Evolutionary conservation across 2,329 filamentous ascomycete genomes (phyloP), one percentile per base, ranked within the genome.

Genomic region (Clarireedia homoeocarpa): DNA sequence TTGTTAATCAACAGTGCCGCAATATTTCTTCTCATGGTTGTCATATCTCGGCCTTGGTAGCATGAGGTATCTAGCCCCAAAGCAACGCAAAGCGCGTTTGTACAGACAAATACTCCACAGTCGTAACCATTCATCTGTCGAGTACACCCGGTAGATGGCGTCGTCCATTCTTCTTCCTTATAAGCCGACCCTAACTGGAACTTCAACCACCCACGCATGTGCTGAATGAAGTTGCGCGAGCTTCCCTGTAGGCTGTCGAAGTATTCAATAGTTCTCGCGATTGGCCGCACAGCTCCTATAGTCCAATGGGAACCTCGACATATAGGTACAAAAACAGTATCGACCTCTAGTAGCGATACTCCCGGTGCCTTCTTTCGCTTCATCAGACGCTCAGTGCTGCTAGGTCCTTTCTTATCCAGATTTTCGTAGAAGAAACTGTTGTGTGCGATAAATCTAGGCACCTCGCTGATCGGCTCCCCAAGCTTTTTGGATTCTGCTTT

Each of bases 51-150:
- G 38, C 78, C 71, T 1, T 69, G 63, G 57, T 86, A 83, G 27
- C 73, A 72, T 7, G 63, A 63, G 1, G 69, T 67, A 6, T 72
- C 68, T 12, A 72, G 64, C 1, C 71, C 74, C 15, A 72, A 69
- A 2, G 75, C 70, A 34, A 75, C 64, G 55, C 83, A 87, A 48
- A 89, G 78, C 15, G 81, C 84, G 65, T 91, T 92, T 17, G 87
- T 81, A 61, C 89, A 82, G 14, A 85, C 81, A 67, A 89, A 89
- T 3, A 90, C 81, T n/a, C 88, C 88, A 62, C 88, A 91, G 67
- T 91, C 88, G 65, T 79, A 82, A 1, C 78, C 78, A 65, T 91
- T 91, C 26, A 72, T 75, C 68, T 91, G 88, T 2, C 61, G 64
- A 0, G 81, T 77, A 38, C 79, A 80, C 15, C 71, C 69, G 46